Evolutionary conservation across 306 rosid species (phyloP).

Genomic region (Vigna trinervia): DNA sequence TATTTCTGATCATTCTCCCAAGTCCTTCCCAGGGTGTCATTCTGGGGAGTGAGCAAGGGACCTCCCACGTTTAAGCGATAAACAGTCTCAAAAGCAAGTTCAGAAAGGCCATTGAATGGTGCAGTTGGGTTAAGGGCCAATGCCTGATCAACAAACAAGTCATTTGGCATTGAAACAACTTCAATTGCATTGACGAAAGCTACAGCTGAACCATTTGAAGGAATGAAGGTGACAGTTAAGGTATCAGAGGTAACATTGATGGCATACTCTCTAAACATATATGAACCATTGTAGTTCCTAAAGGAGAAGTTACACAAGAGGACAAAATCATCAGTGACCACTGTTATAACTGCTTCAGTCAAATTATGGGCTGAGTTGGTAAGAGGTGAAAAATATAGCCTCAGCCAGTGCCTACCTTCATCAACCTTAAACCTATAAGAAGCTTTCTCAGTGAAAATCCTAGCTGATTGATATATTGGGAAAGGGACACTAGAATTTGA

Average conservation of each 20-base stretch:
- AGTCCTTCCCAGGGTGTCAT: slow-evolving; percentile 90
- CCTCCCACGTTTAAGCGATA: slow-evolving; percentile 90
- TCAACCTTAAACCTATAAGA: slow-evolving; percentile 69
- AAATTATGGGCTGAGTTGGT: slow-evolving; percentile 56
- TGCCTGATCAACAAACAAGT: slow-evolving; percentile 82
- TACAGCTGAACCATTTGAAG: slow-evolving; percentile 73
- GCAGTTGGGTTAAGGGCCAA: slow-evolving; percentile 61
- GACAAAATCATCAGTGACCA: slow-evolving; percentile 80
- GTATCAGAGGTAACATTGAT: slow-evolving; percentile 71
- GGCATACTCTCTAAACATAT: slow-evolving; percentile 83
- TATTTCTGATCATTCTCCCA: slow-evolving; percentile 87
- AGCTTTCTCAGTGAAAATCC: slow-evolving; percentile 65
- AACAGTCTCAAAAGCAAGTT: slow-evolving; percentile 76
- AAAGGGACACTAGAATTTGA: slow-evolving; percentile 65
- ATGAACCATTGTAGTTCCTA: slow-evolving; percentile 69
- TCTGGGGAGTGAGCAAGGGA: slow-evolving; percentile 73
- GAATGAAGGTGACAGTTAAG: slow-evolving; percentile 72
- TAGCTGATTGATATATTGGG: slow-evolving; percentile 80
- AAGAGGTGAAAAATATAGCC: slow-evolving; percentile 78
- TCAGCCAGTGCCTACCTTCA: slow-evolving; percentile 85
- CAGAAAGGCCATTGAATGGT: slow-evolving; percentile 72
- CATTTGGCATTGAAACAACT: slow-evolving; percentile 84
- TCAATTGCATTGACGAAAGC: slow-evolving; percentile 93
- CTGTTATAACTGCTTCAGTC: slow-evolving; percentile 72
- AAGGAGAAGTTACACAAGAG: slow-evolving; percentile 78